These are phyloP conservation scores for Fallopia convolvulus DNA, from an alignment of 148 eudicot species.

Conservation along the genomic window DNA sequence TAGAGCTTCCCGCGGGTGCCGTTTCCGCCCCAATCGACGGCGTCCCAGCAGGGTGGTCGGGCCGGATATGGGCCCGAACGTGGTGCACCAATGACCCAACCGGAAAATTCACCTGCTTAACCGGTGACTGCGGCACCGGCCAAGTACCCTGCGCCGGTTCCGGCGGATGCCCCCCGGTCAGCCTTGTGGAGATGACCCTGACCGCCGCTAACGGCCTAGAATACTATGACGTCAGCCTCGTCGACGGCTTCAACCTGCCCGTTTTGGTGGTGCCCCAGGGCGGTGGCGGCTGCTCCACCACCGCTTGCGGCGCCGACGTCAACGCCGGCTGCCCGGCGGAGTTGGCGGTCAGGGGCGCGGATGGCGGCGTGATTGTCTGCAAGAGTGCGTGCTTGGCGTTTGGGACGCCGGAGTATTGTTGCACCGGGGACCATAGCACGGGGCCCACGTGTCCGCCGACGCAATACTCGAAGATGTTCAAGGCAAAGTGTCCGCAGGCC, in stretches of 20 bases:
- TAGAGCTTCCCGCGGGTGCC: neutral
- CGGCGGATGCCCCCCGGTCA: neutral
- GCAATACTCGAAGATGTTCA: conserved; percentile 55
- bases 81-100: neutral
- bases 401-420: conserved; percentile 63
- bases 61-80: neutral
- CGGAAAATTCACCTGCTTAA: neutral
- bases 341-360: conserved; percentile 40
- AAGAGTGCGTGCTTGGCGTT: conserved; percentile 83
- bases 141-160: neutral
- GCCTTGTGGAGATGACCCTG: neutral
- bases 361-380: conserved; percentile 60
- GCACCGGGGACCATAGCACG: conserved; percentile 54
- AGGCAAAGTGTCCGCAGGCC: conserved; percentile 79
- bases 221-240: conserved; percentile 81
- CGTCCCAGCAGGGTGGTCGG: neutral
- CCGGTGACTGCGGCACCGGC: neutral
- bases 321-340: conserved; percentile 77
- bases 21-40: neutral
- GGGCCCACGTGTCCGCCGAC: conserved; percentile 80
- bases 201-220: conserved; percentile 22
- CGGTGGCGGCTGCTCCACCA: conserved; percentile 65
- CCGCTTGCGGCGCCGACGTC: conserved; percentile 59
- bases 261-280: conserved; percentile 75
- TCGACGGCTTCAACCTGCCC: conserved; percentile 83